A percentile compares a stretch with the other conserved stretches of the same genome.
Evolutionary conservation across 352 stramenopile species (phyloP).

Genomic region (Phytophthora multivora): DNA sequence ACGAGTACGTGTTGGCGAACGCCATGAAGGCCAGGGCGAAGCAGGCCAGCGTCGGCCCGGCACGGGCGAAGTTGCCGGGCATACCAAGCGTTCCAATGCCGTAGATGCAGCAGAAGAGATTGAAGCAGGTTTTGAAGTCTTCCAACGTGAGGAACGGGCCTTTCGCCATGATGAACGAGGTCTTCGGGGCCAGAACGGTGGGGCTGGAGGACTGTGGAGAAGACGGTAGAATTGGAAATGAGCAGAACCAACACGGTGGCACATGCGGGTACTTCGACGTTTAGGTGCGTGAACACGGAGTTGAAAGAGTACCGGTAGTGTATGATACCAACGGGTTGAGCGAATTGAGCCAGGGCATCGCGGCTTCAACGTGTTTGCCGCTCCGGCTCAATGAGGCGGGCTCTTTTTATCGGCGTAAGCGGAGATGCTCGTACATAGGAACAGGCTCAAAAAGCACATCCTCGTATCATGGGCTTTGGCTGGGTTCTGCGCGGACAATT

Average conservation of each 20-base stretch:
- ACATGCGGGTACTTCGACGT: not conserved
- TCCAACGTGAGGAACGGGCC: conserved; percentile 51
- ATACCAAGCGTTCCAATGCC: conserved; percentile 74
- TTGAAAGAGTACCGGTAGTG: not conserved
- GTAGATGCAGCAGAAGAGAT: conserved; percentile 69
- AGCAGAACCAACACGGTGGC: not conserved
- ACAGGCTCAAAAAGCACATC: conserved; percentile 3
- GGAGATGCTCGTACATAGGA: not conserved
- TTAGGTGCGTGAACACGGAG: not conserved
- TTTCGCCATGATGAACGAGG: conserved; percentile 16
- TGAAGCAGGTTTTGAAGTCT: conserved; percentile 60
- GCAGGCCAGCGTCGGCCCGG: conserved; percentile 45
- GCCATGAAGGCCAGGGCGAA: conserved; percentile 66
- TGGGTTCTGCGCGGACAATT: not conserved
- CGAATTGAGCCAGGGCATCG: conserved; percentile 4
- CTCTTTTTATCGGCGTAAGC: conserved; percentile 6
- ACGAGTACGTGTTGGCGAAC: conserved; percentile 65
- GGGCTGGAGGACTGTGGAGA: not conserved
- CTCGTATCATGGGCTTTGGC: conserved; percentile 7
- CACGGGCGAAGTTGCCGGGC: conserved; percentile 67
- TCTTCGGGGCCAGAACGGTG: not conserved
- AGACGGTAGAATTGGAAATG: conserved; percentile 20
- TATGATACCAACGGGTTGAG: not conserved
- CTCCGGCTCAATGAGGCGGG: conserved; percentile 14
- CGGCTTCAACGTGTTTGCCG: conserved; percentile 6